phyloP scores from a whole-genome alignment of 352 stramenopile genomes.

The Phytophthora vignae region DNA sequence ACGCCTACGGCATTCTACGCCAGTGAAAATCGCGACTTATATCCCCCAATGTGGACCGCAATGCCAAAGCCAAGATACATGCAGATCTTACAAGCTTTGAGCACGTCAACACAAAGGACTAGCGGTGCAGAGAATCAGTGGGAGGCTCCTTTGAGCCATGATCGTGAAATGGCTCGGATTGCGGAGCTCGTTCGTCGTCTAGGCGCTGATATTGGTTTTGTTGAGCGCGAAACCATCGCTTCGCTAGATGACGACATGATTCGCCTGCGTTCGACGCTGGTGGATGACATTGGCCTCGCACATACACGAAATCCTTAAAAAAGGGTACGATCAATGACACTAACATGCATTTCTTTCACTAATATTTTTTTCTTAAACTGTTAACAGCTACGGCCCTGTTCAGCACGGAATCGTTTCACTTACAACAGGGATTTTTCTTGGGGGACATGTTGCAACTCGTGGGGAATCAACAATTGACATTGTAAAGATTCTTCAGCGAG shows the following conservation, averaged over 20 bases:
- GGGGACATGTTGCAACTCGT: constrained; percentile 3
- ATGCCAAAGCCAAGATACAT: too few relatives aligned
- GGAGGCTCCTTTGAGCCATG: too few relatives aligned
- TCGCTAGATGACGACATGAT: constrained; percentile 18
- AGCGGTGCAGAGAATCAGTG: too few relatives aligned
- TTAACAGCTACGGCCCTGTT: constrained; percentile 6
- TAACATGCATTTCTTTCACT: background rate
- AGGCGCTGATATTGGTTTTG: constrained; percentile 12
- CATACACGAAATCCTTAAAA: constrained; percentile 11
- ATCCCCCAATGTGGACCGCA: too few relatives aligned
- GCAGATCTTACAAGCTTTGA: too few relatives aligned
- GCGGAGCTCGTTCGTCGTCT: constrained; percentile 7
- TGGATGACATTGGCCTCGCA: constrained; percentile 6
- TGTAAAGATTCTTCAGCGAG: constrained; percentile 10
- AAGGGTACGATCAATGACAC: background rate
- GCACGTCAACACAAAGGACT: too few relatives aligned
- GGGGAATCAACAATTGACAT: constrained; percentile 11
- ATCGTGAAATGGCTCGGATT: background rate
- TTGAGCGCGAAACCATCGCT: constrained; percentile 5
- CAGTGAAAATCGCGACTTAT: too few relatives aligned
- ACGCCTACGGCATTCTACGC: too few relatives aligned
- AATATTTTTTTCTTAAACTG: background rate
- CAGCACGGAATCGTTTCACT: constrained; percentile 12
- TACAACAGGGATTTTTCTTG: constrained; percentile 6
- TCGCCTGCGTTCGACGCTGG: background rate